Evolutionary conservation across 441 rosid species (phyloP).

Genomic region (Erodium texanum): DNA sequence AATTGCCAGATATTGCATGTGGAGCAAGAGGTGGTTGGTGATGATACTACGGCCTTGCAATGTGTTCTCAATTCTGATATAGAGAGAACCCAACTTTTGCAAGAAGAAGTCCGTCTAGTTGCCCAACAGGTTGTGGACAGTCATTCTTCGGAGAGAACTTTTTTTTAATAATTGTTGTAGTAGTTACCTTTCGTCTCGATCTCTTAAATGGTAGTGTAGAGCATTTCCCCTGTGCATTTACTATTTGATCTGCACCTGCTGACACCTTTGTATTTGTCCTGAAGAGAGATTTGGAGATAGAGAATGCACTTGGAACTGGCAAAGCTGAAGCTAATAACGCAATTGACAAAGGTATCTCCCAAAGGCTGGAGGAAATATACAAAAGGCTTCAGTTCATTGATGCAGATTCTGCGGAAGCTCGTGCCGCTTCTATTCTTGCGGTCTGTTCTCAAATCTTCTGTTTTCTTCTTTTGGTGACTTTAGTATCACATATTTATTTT

Average conservation of each 20-base stretch:
- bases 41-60: slow-evolving; percentile 75
- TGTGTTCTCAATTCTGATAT: slow-evolving; percentile 86
- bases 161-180: slow-evolving; percentile 14
- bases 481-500: not conserved
- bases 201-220: slow-evolving; percentile 4
- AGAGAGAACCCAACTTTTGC: slow-evolving; percentile 71
- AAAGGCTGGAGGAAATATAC: slow-evolving; percentile 78
- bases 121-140: slow-evolving; percentile 51
- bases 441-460: slow-evolving; percentile 38
- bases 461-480: slow-evolving; percentile 8
- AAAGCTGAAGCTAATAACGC: slow-evolving; percentile 38
- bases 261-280: slow-evolving; percentile 22
- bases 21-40: slow-evolving; percentile 96
- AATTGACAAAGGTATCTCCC: slow-evolving; percentile 47
- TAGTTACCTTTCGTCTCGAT: slow-evolving; percentile 2
- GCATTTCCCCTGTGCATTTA: not conserved
- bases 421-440: slow-evolving; percentile 94
- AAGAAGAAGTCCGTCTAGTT: slow-evolving; percentile 62
- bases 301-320: slow-evolving; percentile 38
- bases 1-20: slow-evolving; percentile 96
- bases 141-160: slow-evolving; percentile 13
- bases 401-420: slow-evolving; percentile 89
- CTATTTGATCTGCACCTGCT: slow-evolving; percentile 20
- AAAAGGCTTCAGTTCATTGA: slow-evolving; percentile 89
- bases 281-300: slow-evolving; percentile 68